Percentiles rank a stretch among this genome's conserved stretches.
These are phyloP conservation scores for Ceratobasidium sp. DNA, from an alignment of 1,284 basidiomycete genomes.

Conservation along the genomic window DNA sequence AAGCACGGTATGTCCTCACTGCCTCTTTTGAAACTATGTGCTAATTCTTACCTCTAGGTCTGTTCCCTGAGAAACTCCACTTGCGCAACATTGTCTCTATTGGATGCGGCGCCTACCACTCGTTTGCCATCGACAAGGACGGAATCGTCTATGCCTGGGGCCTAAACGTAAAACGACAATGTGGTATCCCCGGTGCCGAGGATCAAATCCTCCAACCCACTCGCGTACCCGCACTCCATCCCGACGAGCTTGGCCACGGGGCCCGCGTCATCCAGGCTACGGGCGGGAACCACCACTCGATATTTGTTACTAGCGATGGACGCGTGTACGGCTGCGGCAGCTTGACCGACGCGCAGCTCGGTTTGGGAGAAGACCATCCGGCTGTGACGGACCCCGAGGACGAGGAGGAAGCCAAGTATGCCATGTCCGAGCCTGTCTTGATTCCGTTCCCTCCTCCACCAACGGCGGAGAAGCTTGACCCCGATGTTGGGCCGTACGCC, in stretches of 20 bases:
- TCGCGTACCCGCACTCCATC: slow-evolving; percentile 62
- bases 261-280: slow-evolving; percentile 61
- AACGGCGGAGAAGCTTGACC: slow-evolving; percentile 59
- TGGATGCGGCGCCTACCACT: slow-evolving; percentile 86
- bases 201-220: slow-evolving; percentile 65
- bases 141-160: slow-evolving; percentile 92
- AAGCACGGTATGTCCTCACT: slow-evolving; percentile 70
- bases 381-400: slow-evolving; percentile 62
- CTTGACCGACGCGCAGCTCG: slow-evolving; percentile 64
- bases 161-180: slow-evolving; percentile 68
- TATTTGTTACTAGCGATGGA: slow-evolving; percentile 71
- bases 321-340: slow-evolving; percentile 67
- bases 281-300: slow-evolving; percentile 67
- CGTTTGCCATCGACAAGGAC: slow-evolving; percentile 87
- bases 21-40: background rate
- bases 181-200: slow-evolving; percentile 62
- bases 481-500: slow-evolving; percentile 57
- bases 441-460: slow-evolving; percentile 74
- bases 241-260: slow-evolving; percentile 60
- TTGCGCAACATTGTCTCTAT: slow-evolving; percentile 56
- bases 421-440: slow-evolving; percentile 72
- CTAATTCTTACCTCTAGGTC: no score
- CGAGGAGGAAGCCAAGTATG: slow-evolving; percentile 63
- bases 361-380: slow-evolving; percentile 62
- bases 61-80: no score